Base-by-base conservation (phyloP, 176 grass and related monocot species). In the Miscanthus lutarioriparius region DNA sequence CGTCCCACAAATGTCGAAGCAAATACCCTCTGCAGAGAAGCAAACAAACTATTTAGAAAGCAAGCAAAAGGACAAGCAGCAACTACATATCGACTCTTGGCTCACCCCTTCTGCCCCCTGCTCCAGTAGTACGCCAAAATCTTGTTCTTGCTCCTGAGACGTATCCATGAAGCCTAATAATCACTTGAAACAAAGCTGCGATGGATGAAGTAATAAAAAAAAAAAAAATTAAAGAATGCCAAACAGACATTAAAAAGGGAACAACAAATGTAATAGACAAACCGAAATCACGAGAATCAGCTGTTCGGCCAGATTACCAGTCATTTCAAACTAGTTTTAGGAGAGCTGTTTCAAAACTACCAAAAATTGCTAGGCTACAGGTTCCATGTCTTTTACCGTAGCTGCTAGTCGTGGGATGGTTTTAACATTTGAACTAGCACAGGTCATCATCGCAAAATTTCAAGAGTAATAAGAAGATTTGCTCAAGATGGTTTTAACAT, bases 61-160 rank as follows among this genome's bases (percentile, higher is more conserved):
- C 20, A 66, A 75, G 47, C 27, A 81, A 77, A 80, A 48, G 15
- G 23, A 86, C 7, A 89, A 65, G 68, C 0, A 61, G 4, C 37
- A 76, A 58, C 16, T 26, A 64, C 22, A 17, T 39, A 27, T 41
- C 3, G 64, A 91, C 6, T 41, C 20, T 43, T 56, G 56, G 91
- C 91, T 81, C 83, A 95, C 96, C 87, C 89, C 92, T 91, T 98
- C 90, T 65, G 96, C 93, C 56, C 96, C 96, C 85, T 98, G 96
- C 76, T 98, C 95, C 72, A 98, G 75, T 56, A 98, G 75, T 62
- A 89, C 43, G 74, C 91, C 96, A 78, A 92, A 87, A 70, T 90
- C 91, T 1, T 89, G 67, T 9, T n/a, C 70, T 86, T 76, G 72
- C 39, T 77, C 65, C 78, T 86, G 67, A 78, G 81, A 79, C 22